A percentile compares a stretch with the other conserved stretches of the same genome.
Evolutionary conservation across 176 grass and related monocot genomes (phyloP).

Genomic region (Poa annua): DNA sequence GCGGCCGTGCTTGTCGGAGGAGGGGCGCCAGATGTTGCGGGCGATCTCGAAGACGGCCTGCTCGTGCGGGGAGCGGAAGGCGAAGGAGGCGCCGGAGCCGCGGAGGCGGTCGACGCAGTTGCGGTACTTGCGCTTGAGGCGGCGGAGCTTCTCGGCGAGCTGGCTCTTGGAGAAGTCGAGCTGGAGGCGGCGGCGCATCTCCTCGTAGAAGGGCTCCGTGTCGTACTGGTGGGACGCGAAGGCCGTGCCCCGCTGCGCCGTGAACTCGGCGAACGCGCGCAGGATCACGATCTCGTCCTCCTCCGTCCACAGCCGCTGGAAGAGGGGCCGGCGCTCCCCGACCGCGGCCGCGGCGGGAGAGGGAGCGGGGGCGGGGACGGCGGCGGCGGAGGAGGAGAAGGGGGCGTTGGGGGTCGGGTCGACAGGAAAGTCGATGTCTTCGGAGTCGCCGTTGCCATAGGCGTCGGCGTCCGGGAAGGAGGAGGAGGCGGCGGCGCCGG

Average conservation of each 20-base stretch:
- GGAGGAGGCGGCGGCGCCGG: conserved; percentile 41
- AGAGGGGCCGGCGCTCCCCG: conserved; percentile 70
- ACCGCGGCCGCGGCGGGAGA: background rate
- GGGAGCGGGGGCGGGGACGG: background rate
- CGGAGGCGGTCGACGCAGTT: conserved; percentile 85
- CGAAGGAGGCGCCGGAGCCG: conserved; percentile 48
- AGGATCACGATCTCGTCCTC: conserved; percentile 96
- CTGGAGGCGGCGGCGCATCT: conserved; percentile 78
- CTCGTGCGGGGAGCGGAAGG: conserved; percentile 83
- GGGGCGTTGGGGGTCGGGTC: conserved; percentile 38
- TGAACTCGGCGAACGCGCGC: conserved; percentile 87
- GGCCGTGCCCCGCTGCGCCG: conserved; percentile 69
- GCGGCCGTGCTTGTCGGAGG: conserved; percentile 58
- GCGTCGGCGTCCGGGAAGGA: conserved; percentile 57
- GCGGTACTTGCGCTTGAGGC: conserved; percentile 96
- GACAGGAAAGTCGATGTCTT: conserved; percentile 50
- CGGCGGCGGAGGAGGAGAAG: conserved; percentile 23
- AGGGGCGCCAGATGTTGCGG: conserved; percentile 75
- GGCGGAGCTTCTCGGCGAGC: conserved; percentile 91
- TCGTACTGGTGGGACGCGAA: conserved; percentile 98
- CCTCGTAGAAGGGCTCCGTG: conserved; percentile 97
- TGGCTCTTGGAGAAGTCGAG: conserved; percentile 96
- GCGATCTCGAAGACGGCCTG: conserved; percentile 88
- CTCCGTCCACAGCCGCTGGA: conserved; percentile 95
- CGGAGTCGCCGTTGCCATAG: conserved; percentile 58